Percentiles rank a stretch among this genome's conserved stretches.
phyloP scores from a whole-genome alignment of 179 eudicot species.

The Camellia oleifera region DNA sequence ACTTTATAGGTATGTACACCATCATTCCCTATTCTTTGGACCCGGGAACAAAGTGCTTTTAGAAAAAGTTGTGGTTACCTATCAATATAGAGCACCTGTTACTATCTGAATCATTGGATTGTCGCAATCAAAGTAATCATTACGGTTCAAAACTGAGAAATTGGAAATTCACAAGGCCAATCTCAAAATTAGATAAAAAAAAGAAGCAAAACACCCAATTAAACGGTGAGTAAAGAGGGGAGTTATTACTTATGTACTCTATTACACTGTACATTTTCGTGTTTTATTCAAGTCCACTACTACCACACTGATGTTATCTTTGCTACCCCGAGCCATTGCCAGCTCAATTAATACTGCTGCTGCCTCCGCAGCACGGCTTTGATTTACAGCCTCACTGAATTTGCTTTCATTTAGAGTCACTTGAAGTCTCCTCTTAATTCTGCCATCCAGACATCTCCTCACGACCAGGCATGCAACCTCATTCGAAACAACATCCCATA shows the following conservation, averaged over 20 bases:
- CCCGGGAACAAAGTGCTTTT: too few relatives aligned
- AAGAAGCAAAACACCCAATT: background rate
- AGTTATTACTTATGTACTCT: too few relatives aligned
- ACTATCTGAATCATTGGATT: background rate
- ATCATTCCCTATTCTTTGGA: too few relatives aligned
- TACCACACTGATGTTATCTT: slow-evolving; percentile 60
- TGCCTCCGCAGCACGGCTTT: slow-evolving; percentile 26
- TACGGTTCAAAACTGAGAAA: background rate
- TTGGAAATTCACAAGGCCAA: background rate
- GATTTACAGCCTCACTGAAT: background rate
- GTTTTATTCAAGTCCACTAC: slow-evolving; percentile 45
- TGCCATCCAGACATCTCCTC: slow-evolving; percentile 47
- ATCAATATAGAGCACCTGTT: background rate
- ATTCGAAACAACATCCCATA: slow-evolving; percentile 75
- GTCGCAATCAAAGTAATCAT: background rate
- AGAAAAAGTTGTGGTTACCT: too few relatives aligned
- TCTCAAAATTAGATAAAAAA: background rate
- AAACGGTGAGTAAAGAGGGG: background rate
- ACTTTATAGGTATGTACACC: too few relatives aligned
- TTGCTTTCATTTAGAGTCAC: background rate
- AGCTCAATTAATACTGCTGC: slow-evolving; percentile 49
- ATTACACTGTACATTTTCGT: slow-evolving; percentile 8
- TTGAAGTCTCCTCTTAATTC: slow-evolving; percentile 21
- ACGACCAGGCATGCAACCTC: slow-evolving; percentile 61
- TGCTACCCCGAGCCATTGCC: slow-evolving; percentile 61